phyloP scores from a whole-genome alignment of 768 basidiomycete species.

The Termitomyces sp. region DNA sequence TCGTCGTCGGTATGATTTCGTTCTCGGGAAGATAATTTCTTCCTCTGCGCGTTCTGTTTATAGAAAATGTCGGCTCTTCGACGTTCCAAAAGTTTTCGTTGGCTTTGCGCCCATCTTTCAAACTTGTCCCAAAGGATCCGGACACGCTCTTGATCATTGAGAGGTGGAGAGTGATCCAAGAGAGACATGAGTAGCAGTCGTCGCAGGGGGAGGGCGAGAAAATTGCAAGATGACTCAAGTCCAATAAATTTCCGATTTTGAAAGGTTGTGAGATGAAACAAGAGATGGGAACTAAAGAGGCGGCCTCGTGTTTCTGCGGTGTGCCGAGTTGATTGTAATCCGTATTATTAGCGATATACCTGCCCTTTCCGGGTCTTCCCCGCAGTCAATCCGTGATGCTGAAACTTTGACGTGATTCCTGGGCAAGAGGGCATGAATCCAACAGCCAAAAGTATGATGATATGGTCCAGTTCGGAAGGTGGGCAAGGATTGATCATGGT shows the following conservation, averaged over 20 bases:
- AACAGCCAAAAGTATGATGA: constrained; percentile 3
- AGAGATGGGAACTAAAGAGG: constrained; percentile 33
- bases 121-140: constrained; percentile 33
- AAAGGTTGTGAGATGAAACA: constrained; percentile 25
- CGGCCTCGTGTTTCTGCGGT: constrained; percentile 38
- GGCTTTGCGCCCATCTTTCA: constrained; percentile 27
- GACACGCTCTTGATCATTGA: constrained; percentile 19
- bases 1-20: constrained; percentile 18
- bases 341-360: constrained; percentile 21
- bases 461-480: constrained; percentile 9
- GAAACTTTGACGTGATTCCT: constrained; percentile 10
- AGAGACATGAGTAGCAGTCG: constrained; percentile 16
- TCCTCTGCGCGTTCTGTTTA: constrained; percentile 26
- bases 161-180: constrained; percentile 13
- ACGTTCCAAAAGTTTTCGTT: constrained; percentile 22
- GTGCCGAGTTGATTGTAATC: constrained; percentile 31
- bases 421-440: constrained; percentile 12
- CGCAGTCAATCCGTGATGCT: constrained; percentile 26
- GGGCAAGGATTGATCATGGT: constrained; percentile 19
- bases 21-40: constrained; percentile 13
- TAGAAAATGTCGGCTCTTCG: constrained; percentile 21
- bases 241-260: constrained; percentile 26
- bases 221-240: constrained; percentile 29
- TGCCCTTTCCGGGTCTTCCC: constrained; percentile 27
- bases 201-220: constrained; percentile 16